A percentile compares a stretch with the other conserved stretches of the same genome.
Evolutionary conservation across 73 alveolate species (phyloP).

Genomic region (Paramecium biaurelia): DNA sequence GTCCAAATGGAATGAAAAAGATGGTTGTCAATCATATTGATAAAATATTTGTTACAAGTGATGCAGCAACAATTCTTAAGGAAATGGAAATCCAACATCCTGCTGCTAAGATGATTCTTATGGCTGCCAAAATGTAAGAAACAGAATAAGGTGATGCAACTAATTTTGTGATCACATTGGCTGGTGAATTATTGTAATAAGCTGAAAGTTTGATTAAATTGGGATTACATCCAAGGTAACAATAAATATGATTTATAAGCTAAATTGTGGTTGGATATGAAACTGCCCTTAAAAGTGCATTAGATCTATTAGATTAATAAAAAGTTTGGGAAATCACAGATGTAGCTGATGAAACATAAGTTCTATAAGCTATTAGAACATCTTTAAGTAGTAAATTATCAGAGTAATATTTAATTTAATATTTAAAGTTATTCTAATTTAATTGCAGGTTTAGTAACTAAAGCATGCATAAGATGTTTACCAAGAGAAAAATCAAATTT

Average conservation of each 20-base stretch:
- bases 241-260: not conserved
- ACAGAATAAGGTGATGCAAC: slow-evolving; percentile 97
- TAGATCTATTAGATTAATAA: slow-evolving; percentile 80
- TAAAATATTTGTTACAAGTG: slow-evolving; percentile 95
- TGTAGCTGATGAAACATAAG: slow-evolving; percentile 79
- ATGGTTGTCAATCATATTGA: slow-evolving; percentile 96
- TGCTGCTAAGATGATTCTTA: slow-evolving; percentile 96
- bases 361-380: slow-evolving; percentile 82
- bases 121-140: slow-evolving; percentile 97
- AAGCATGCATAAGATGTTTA: slow-evolving; percentile 63
- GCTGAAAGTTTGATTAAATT: slow-evolving; percentile 93
- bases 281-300: slow-evolving; percentile 88
- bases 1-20: slow-evolving; percentile 98
- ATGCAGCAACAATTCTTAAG: slow-evolving; percentile 92
- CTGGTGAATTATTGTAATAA: slow-evolving; percentile 96
- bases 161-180: slow-evolving; percentile 91
- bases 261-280: slow-evolving; percentile 95
- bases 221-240: slow-evolving; percentile 91
- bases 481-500: slow-evolving; percentile 82
- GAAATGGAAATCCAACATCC: slow-evolving; percentile 98
- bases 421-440: slow-evolving; percentile 44
- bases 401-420: not conserved
- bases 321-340: slow-evolving; percentile 77
- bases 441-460: slow-evolving; percentile 31
- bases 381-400: slow-evolving; percentile 90